Base-by-base conservation (phyloP, 768 basidiomycete genomes). In the Panus rudis region DNA sequence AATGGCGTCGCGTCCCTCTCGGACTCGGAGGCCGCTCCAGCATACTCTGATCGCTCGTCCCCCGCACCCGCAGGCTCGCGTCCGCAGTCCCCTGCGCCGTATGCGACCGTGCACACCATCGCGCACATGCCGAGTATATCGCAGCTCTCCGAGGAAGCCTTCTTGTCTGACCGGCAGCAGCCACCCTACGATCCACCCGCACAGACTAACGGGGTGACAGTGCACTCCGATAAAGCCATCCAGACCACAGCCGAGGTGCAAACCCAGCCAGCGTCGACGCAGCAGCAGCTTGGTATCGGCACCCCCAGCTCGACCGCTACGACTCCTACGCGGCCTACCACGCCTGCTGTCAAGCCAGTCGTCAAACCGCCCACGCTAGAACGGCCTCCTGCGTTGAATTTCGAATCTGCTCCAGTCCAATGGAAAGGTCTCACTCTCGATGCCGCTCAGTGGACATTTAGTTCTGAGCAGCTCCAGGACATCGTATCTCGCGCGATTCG, bases 401-500 rank as follows among this genome's bases (percentile, higher is more conserved):
- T 87, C 54, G 78, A 81, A 4, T 58, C 71, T 8, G 54, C 61
- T 0, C 70, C 75, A n/a, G 67, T 85, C 14, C 63, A 69, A 37
- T 86, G 76, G 78, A 83, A 82, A 47, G 78, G 76, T 2, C 63
- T 88, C 46, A 75, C 84, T 0, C 64, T 85, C 20, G 81, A 87
- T 46, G 80, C 79, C 1, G 85, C 85, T 8, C 82, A 56, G 65
- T 87, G 63, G 75, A 77, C 57, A 57, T 74, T 55, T 49, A 65
- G 54, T 63, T 85, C 70, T 1, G 23, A 59, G 12, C 62, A 75
- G 48, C 72, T 88, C 23, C 86, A 87, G 54, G 68, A 74, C 19
- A 74, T 86, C 46, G 85, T 86, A 16, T 80, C 84, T 23, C 70
- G 75, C 6, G 81, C 83, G 4, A 84, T 89, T 50, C 75, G 81